These are phyloP conservation scores for Dovyalis caffra DNA, from an alignment of 345 rosid genomes.

Conservation along the genomic window DNA sequence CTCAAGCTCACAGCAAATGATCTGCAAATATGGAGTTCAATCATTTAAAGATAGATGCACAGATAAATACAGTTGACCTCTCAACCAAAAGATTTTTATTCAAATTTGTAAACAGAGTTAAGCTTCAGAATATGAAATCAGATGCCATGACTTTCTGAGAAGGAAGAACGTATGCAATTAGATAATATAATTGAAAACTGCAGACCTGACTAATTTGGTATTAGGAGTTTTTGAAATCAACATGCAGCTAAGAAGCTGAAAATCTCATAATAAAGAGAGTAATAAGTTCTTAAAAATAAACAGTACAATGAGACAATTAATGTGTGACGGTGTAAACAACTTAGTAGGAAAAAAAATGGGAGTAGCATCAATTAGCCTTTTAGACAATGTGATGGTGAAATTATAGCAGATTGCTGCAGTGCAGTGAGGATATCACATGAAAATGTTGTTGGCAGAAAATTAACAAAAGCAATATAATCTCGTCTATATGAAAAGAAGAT, in stretches of 20 bases:
- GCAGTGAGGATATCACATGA: neutral
- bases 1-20: conserved; percentile 51
- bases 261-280: neutral
- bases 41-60: conserved; percentile 25
- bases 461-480: too few relatives aligned
- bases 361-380: neutral
- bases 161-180: neutral
- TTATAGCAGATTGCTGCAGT: neutral
- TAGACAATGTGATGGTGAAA: too few relatives aligned
- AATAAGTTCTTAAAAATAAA: neutral
- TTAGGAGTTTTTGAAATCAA: neutral
- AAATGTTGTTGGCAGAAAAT: neutral
- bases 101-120: conserved; percentile 1
- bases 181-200: neutral
- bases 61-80: conserved; percentile 17
- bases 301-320: neutral
- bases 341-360: neutral
- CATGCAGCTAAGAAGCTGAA: neutral
- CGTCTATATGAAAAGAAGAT: neutral
- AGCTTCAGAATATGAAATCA: neutral
- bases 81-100: neutral
- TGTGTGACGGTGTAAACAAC: neutral
- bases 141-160: neutral
- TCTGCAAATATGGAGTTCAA: conserved; percentile 60
- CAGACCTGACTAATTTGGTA: neutral